Evolutionary conservation across 345 rosid genomes (phyloP), one percentile per base, ranked within the genome.

Genomic region (Boechera retrofracta): DNA sequence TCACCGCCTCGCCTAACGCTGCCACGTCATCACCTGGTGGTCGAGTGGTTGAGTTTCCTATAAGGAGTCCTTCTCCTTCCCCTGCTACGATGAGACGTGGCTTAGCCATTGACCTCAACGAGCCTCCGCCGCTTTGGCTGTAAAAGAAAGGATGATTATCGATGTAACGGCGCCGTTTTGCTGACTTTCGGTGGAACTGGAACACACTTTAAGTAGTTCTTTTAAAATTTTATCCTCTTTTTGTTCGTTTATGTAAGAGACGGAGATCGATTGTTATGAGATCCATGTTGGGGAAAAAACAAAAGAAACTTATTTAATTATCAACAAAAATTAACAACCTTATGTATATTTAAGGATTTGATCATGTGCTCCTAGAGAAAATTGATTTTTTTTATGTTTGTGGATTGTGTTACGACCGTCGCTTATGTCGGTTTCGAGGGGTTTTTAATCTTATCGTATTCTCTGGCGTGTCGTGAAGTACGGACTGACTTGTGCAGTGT

Each of bases 41-140:
- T 68, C 63, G 36, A 7, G 75, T 61, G 11, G 31, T 62, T 45
- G 72, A 45, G 32, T 74, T 79, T 62, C 75, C 79, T 3, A 12
- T 72, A 21, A 47, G 36, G 67, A 44, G 16, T 55, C 32, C 75
- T 9, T 11, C 79, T 56, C 33, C 78, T 73, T 45, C 82, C 15
- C 64, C 69, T 1, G 72, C 73, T 26, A 64, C 57, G 15, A 89
- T 80, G 6, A 77, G 82, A 64, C 94, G 93, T 33, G 98, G 97
- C 13, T 69, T 92, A 81, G 89, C 97, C 24, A 88, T 94, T 36
- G 98, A 92, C 73, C 87, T 94, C 81, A 94, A 94, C 82, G 97
- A 94, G 81, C 98, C 98, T 0, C 98, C 98, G 36, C 98, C 97
- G 7, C 54, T 88, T 77, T 90, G 97, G 97, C 88, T 89, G 39